Evolutionary conservation across 106 monocot species (phyloP).

Genomic region (Cymbidium sinense): DNA sequence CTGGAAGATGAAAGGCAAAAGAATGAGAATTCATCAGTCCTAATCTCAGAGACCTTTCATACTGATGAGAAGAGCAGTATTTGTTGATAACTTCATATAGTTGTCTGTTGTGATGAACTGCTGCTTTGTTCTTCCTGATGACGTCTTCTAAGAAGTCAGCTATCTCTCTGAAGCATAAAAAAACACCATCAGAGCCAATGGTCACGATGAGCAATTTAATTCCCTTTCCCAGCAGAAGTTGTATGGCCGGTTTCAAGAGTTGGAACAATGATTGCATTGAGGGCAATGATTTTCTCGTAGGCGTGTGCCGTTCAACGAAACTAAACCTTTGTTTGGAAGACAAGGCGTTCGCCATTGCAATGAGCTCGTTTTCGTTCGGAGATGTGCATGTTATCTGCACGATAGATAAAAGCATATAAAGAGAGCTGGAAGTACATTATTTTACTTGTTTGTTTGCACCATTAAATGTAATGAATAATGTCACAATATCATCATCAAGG

Average conservation of each 20-base stretch:
- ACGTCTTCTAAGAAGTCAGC: constrained; percentile 17
- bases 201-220: constrained; percentile 64
- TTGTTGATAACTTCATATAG: constrained; percentile 28
- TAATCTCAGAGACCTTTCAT: background rate
- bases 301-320: constrained; percentile 2
- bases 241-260: constrained; percentile 49
- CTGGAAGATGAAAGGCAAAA: constrained; percentile 62
- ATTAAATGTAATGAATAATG: no score
- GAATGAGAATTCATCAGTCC: constrained; percentile 6
- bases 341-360: constrained; percentile 69
- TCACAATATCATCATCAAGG: background rate
- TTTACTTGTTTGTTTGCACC: no score
- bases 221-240: constrained; percentile 48
- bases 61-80: constrained; percentile 1
- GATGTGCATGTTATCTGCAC: constrained; percentile 65
- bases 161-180: constrained; percentile 45
- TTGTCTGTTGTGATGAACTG: background rate
- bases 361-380: constrained; percentile 78
- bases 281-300: background rate
- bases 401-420: background rate
- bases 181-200: constrained; percentile 57
- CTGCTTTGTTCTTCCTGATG: constrained; percentile 7
- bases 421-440: background rate
- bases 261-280: constrained; percentile 40
- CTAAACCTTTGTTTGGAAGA: constrained; percentile 19